A percentile compares a stretch with the other conserved stretches of the same genome.
Conservation (phyloP, 192 early-diverging fungal species). For the Rhizoclosmatium globosum region DNA sequence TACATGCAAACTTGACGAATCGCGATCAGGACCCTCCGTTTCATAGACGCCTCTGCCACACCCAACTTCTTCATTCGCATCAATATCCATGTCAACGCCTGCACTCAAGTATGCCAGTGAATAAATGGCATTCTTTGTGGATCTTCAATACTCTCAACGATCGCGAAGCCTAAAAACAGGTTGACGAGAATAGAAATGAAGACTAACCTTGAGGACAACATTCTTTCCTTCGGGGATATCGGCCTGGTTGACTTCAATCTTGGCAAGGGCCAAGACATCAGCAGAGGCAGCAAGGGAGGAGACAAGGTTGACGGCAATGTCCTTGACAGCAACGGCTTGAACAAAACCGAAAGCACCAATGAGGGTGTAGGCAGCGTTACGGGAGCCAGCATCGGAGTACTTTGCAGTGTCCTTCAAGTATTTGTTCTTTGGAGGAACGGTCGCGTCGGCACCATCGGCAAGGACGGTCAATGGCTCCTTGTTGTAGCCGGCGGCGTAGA, state of each 20-base stretch:
- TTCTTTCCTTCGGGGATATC: constrained; percentile 97
- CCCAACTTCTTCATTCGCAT: neutral
- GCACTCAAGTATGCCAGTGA: too few species aligned
- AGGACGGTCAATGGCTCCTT: constrained; percentile 39
- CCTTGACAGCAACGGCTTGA: constrained; percentile 85
- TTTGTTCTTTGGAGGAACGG: constrained; percentile 37
- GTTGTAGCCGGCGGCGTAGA: constrained; percentile 44
- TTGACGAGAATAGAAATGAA: too few species aligned
- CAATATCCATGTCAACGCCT: neutral
- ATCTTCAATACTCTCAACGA: too few species aligned
- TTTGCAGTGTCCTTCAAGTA: constrained; percentile 46
- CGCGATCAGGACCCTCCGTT: neutral
- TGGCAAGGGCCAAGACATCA: constrained; percentile 97
- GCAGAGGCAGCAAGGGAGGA: constrained; percentile 94
- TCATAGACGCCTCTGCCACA: neutral
- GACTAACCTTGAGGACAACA: constrained; percentile 81
- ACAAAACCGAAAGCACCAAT: constrained; percentile 88
- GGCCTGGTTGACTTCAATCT: constrained; percentile 92
- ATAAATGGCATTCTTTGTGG: too few species aligned
- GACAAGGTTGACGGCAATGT: constrained; percentile 85
- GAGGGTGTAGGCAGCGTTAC: constrained; percentile 90
- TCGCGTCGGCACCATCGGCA: constrained; percentile 29
- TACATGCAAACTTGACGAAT: neutral
- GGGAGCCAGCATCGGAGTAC: constrained; percentile 47
- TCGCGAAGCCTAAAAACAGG: too few species aligned